A percentile compares a stretch with the other conserved stretches of the same genome.
Evolutionary conservation across 2,329 filamentous ascomycete species (phyloP).

Genomic region (Diaporthe sp.): DNA sequence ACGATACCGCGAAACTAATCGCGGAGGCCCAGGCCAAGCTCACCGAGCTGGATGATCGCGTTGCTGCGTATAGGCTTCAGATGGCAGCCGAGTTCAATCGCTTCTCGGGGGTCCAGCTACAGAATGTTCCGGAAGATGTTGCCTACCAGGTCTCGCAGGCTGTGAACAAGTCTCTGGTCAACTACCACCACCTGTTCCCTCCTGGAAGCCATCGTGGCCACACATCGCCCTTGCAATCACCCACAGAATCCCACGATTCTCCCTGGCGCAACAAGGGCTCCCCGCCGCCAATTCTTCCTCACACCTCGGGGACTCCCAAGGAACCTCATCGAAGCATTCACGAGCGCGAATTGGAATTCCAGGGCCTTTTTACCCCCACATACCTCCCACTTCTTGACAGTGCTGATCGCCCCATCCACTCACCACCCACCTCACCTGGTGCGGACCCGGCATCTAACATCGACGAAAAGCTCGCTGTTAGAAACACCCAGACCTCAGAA

Average conservation of each 20-base stretch:
- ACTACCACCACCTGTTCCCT: conserved; percentile 60
- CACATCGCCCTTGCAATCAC: conserved; percentile 18
- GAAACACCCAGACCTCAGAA: conserved; percentile 38
- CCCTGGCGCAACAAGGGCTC: conserved; percentile 46
- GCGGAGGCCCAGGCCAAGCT: conserved; percentile 68
- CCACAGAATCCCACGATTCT: conserved; percentile 40
- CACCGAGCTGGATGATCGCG: conserved; percentile 69
- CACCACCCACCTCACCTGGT: conserved; percentile 43
- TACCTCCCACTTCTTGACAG: conserved; percentile 74
- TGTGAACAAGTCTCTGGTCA: conserved; percentile 60
- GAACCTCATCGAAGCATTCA: conserved; percentile 61
- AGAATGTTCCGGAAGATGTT: conserved; percentile 61
- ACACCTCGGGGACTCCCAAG: conserved; percentile 54
- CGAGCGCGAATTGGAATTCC: conserved; percentile 71
- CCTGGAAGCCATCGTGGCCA: conserved; percentile 26
- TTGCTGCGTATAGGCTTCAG: conserved; percentile 69
- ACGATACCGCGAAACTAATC: conserved; percentile 56
- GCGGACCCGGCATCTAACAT: conserved; percentile 42
- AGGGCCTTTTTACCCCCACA: conserved; percentile 73
- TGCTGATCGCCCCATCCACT: conserved; percentile 47
- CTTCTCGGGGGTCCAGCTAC: conserved; percentile 66
- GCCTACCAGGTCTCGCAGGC: conserved; percentile 61
- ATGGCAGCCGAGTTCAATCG: conserved; percentile 70
- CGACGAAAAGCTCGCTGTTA: conserved; percentile 34
- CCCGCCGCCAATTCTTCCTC: conserved; percentile 57